Base-by-base conservation (phyloP, 495 filamentous ascomycete species). In the Xylaria intraflava region DNA sequence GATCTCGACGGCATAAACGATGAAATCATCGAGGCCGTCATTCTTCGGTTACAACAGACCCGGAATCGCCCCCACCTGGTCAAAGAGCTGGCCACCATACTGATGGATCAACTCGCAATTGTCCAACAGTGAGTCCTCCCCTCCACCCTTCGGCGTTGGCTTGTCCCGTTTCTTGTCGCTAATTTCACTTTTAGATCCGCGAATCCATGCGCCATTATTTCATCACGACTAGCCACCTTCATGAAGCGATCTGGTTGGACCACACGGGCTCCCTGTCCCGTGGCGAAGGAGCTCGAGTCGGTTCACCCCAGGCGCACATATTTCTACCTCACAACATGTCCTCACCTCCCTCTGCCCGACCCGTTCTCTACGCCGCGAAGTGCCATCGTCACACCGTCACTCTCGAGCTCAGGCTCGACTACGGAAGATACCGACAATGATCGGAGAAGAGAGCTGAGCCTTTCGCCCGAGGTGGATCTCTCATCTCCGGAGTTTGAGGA, bases 241-340 rank as follows among this genome's bases (percentile, higher is more conserved):
- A 79, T 96, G 59, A 90, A 91, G 74, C 87, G 93, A 54, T 69
- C 87, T 22, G 71, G 72, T 58, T 96, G 90, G 90, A 85, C 84
- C 1, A 83, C 87, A 19, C 70, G 85, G 19, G 73, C 87, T 38
- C 89, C 87, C 3, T 97, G 93, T 67, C 90, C 95, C 4, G 67
- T 97, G 42, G 88, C 85, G 35, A 98, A 97, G 70, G 89, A 94
- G 72, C 83, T 96, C 51, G 86, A 95, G 63, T 83, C 88, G 26
- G 85, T 92, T 33, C 92, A 97, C 63, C 93, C 93, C 22, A 87
- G 89, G 62, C 89, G 93, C 71, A 90, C 95, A 48, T 98, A 95
- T 72, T 98, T 91, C 69, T 96, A 88, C 71, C 81, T 98, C 45
- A 93, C 89, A 33, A 95, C 88, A 7, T 83, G 73, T 56, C 83